Conservation (phyloP, 805 yeast genomes). For the Yamadazyma olivae region DNA sequence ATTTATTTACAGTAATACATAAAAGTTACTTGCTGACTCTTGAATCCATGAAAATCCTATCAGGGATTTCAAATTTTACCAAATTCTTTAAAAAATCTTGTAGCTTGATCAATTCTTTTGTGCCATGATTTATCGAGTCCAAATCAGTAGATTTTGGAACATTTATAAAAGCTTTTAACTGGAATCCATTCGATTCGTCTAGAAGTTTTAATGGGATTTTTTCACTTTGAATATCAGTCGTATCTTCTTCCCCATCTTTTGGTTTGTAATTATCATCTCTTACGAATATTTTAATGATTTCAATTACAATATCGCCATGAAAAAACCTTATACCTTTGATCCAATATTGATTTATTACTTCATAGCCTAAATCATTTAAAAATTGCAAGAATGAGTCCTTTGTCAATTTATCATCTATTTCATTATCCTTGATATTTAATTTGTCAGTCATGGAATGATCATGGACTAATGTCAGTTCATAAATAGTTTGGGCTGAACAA, state of each 20-base stretch:
- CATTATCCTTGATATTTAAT: conserved; percentile 3
- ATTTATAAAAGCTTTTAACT: conserved; percentile 66
- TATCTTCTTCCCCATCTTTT: conserved; percentile 14
- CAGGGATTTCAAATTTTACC: conserved; percentile 69
- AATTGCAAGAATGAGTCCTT: conserved; percentile 39
- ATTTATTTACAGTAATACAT: too few relatives aligned
- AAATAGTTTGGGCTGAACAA: conserved; percentile 60
- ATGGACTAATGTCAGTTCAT: conserved; percentile 55
- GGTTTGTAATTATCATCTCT: conserved; percentile 20
- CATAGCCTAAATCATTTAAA: conserved; percentile 69
- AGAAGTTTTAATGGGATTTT: conserved; percentile 33
- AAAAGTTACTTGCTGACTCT: conserved; percentile 38
- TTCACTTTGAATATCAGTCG: conserved; percentile 9
- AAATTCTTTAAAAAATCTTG: conserved; percentile 68
- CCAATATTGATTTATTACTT: conserved; percentile 59
- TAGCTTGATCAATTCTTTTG: conserved; percentile 56
- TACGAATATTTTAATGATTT: conserved; percentile 47
- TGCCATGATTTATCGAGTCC: conserved; percentile 64
- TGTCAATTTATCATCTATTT: background rate
- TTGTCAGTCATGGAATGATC: conserved; percentile 34
- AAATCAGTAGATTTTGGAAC: conserved; percentile 73
- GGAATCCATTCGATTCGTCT: conserved; percentile 55
- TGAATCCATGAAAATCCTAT: conserved; percentile 77
- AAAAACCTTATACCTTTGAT: conserved; percentile 59
- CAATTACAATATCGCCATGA: conserved; percentile 59